These are phyloP conservation scores for Leishmania tropica DNA, from an alignment of 208 protist species.

Conservation along the genomic window DNA sequence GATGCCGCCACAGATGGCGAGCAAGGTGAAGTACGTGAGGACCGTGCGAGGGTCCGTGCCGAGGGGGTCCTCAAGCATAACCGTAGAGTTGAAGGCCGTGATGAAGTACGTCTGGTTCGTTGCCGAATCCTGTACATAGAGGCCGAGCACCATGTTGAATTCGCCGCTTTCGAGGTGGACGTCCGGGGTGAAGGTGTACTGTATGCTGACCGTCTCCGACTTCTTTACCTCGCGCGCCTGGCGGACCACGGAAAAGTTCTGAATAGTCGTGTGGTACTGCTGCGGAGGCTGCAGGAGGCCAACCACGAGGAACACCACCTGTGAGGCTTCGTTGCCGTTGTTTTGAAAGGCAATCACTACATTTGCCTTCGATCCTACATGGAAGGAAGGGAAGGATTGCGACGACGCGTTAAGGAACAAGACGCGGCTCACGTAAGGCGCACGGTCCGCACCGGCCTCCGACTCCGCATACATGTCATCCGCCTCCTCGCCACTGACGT, in stretches of 20 bases:
- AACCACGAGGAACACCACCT: conserved; percentile 61
- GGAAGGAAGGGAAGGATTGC: conserved; percentile 45
- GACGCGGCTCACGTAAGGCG: conserved; percentile 35
- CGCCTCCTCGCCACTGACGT: conserved; percentile 12
- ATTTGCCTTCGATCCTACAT: conserved; percentile 47
- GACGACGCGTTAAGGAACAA: conserved; percentile 62
- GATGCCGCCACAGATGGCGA: conserved; percentile 55
- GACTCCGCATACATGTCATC: conserved; percentile 36
- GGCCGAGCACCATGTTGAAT: conserved; percentile 83
- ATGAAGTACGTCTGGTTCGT: conserved; percentile 75
- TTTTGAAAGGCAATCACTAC: conserved; percentile 76
- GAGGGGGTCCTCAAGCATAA: conserved; percentile 67
- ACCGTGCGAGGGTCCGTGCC: conserved; percentile 82
- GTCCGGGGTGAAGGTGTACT: conserved; percentile 83
- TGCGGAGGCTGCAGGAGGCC: conserved; percentile 57
- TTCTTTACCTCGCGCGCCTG: conserved; percentile 66
- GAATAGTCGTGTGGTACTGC: conserved; percentile 48
- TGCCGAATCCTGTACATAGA: conserved; percentile 69
- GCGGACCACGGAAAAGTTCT: conserved; percentile 91
- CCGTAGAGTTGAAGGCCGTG: conserved; percentile 75
- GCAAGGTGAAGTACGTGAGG: conserved; percentile 83
- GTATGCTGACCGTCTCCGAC: conserved; percentile 72
- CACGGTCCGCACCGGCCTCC: conserved; percentile 7
- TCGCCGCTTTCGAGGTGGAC: conserved; percentile 69
- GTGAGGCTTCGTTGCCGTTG: conserved; percentile 33